A percentile compares a stretch with the other conserved stretches of the same genome.
Evolutionary conservation across 345 rosid genomes (phyloP).

Genomic region (Cardamine resedifolia): DNA sequence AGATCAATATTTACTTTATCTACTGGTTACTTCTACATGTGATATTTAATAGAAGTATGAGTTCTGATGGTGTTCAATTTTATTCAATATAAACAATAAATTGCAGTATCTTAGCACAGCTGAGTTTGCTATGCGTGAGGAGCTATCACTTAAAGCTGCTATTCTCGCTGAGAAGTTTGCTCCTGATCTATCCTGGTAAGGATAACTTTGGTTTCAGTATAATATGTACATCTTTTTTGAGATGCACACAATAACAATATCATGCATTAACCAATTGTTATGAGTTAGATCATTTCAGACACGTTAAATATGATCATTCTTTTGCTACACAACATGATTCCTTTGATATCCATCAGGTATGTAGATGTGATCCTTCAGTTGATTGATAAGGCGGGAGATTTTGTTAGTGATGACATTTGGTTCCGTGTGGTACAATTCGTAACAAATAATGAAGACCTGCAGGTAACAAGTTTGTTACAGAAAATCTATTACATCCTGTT

Average conservation of each 20-base stretch:
- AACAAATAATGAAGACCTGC: slow-evolving; percentile 96
- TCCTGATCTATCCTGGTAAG: slow-evolving; percentile 98
- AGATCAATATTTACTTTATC: slow-evolving; percentile 4
- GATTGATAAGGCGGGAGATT: slow-evolving; percentile 99
- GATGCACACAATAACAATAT: background rate
- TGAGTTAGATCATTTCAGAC: background rate
- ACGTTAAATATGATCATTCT: slow-evolving; percentile 10
- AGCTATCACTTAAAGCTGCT: slow-evolving; percentile 97
- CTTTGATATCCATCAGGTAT: slow-evolving; percentile 57
- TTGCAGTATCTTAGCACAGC: slow-evolving; percentile 94
- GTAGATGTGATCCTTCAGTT: slow-evolving; percentile 98
- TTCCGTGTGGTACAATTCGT: slow-evolving; percentile 99
- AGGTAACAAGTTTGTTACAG: slow-evolving; percentile 51
- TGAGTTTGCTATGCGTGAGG: slow-evolving; percentile 98
- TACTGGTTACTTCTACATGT: slow-evolving; percentile 1
- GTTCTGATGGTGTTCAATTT: slow-evolving; percentile 13
- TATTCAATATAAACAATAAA: slow-evolving; percentile 17
- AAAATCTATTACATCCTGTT: slow-evolving; percentile 4
- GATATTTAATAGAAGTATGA: slow-evolving; percentile 11
- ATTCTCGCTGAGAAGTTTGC: slow-evolving; percentile 99
- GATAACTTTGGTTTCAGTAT: background rate
- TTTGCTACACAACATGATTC: background rate
- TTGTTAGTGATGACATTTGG: slow-evolving; percentile 99
- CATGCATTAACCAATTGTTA: slow-evolving; percentile 3
- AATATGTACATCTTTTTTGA: background rate